A percentile compares a stretch with the other conserved stretches of the same genome.
Conservation (phyloP, 1,284 basidiomycete genomes). For the Peniophora sp. region DNA sequence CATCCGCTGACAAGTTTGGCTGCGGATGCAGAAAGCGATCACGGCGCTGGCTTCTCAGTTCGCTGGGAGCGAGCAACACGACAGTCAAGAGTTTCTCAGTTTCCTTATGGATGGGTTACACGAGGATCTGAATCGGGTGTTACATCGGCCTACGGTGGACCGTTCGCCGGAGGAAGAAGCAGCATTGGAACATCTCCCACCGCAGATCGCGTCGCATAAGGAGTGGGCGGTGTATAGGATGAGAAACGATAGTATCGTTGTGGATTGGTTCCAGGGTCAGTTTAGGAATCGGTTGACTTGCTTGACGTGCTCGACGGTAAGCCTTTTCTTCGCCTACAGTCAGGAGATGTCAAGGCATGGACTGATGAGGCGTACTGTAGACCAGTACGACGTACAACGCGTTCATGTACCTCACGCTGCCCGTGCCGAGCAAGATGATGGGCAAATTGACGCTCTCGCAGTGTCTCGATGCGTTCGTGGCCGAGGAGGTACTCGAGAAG, state of each 20-base stretch:
- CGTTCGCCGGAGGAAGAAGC: conserved; percentile 83
- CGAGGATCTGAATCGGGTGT: conserved; percentile 90
- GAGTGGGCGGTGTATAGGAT: conserved; percentile 92
- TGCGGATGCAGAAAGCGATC: conserved; percentile 67
- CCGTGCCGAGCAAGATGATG: conserved; percentile 66
- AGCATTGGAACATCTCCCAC: conserved; percentile 80
- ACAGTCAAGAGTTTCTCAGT: conserved; percentile 94
- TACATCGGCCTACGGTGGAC: conserved; percentile 67
- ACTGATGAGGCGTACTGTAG: conserved; percentile 31
- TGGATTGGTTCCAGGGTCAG: conserved; percentile 97
- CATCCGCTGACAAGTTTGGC: not conserved
- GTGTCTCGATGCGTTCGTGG: conserved; percentile 89
- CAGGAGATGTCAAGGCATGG: not conserved
- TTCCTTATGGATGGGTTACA: conserved; percentile 95
- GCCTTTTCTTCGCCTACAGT: conserved; percentile 18
- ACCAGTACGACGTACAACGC: conserved; percentile 97
- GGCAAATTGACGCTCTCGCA: conserved; percentile 70
- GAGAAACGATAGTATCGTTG: conserved; percentile 91
- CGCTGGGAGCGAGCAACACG: conserved; percentile 89
- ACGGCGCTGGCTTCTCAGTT: conserved; percentile 85
- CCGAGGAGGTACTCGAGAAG: conserved; percentile 87
- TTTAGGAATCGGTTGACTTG: conserved; percentile 90
- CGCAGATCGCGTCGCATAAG: conserved; percentile 85
- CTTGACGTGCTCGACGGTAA: conserved; percentile 82
- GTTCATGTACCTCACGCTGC: conserved; percentile 94